Conservation (phyloP, 2,329 filamentous ascomycete species). For the Cladosporium sp. region DNA sequence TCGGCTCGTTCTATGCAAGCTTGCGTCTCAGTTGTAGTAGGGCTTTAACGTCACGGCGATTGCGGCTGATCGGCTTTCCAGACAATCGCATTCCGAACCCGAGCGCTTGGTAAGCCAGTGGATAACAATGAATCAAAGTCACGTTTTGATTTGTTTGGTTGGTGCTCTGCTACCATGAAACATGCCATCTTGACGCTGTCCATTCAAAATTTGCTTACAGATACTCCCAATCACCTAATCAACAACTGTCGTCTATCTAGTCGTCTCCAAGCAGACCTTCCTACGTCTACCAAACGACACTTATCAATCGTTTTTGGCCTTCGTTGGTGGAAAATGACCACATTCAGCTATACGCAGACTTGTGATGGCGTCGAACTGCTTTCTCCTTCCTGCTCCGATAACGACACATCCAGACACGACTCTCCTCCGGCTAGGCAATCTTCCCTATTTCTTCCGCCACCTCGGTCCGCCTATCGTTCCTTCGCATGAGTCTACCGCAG, state of each 20-base stretch:
- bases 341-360: too few species aligned
- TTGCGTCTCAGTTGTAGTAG: not conserved
- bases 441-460: not conserved
- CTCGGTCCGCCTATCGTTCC: not conserved
- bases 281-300: not conserved
- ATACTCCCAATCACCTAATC: not conserved
- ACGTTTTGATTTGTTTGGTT: not conserved
- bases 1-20: conserved; percentile 2
- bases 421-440: not conserved
- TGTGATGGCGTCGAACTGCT: too few species aligned
- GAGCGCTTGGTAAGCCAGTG: not conserved
- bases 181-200: not conserved
- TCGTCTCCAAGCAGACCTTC: not conserved
- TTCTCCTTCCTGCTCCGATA: too few species aligned
- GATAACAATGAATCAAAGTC: not conserved
- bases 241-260: not conserved
- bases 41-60: conserved; percentile 1
- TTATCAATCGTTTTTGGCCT: not conserved
- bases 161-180: not conserved
- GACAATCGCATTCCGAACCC: not conserved
- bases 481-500: not conserved
- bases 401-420: too few species aligned
- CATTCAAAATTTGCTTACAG: not conserved
- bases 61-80: not conserved
- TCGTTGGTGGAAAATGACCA: too few species aligned